These are phyloP conservation scores for Annona squamosa DNA, from an alignment of 164 flowering plant species.

Conservation along the genomic window DNA sequence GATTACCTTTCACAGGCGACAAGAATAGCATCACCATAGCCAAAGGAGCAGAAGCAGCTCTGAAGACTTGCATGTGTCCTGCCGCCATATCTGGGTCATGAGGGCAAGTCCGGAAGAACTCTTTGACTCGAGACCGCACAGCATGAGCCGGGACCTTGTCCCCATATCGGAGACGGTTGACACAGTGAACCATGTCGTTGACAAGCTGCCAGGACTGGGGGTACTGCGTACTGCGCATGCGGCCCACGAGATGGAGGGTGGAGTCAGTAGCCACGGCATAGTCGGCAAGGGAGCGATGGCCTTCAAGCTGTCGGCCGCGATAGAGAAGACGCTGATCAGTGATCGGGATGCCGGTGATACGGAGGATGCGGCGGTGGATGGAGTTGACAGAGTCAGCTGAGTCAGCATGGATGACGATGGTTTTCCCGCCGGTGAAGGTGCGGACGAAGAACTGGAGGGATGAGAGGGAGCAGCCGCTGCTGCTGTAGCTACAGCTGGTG, in stretches of 20 bases:
- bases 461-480: not conserved
- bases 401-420: constrained; percentile 54
- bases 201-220: constrained; percentile 63
- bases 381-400: constrained; percentile 46
- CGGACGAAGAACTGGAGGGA: constrained; percentile 62
- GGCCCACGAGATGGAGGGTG: constrained; percentile 56
- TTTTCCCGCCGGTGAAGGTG: constrained; percentile 39
- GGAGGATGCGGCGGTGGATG: constrained; percentile 50
- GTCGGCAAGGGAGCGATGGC: constrained; percentile 46
- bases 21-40: constrained; percentile 62
- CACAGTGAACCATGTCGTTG: constrained; percentile 31
- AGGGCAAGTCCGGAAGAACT: constrained; percentile 34
- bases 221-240: constrained; percentile 65
- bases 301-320: constrained; percentile 60
- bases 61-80: constrained; percentile 49
- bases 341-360: constrained; percentile 51
- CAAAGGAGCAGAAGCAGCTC: constrained; percentile 40
- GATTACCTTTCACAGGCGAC: constrained; percentile 32
- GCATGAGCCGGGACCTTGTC: constrained; percentile 1
- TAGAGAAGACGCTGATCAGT: constrained; percentile 69
- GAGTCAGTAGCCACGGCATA: constrained; percentile 58
- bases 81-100: constrained; percentile 22
- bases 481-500: not conserved
- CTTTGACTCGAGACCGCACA: constrained; percentile 23
- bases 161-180: constrained; percentile 31